phyloP scores from a whole-genome alignment of 441 rosid species.

The Mallotus japonicus region DNA sequence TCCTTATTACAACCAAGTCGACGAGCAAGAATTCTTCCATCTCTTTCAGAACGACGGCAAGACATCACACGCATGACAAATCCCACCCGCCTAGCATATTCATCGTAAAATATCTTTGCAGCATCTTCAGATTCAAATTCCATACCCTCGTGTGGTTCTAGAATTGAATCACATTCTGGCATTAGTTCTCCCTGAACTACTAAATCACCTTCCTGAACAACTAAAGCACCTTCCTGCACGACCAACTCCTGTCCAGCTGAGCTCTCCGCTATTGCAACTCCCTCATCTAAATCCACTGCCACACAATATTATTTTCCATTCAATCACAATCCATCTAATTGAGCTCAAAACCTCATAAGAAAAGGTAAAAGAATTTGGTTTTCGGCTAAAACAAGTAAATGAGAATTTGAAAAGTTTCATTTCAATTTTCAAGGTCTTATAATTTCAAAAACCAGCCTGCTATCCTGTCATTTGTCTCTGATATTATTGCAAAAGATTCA shows the following conservation, averaged over 20 bases:
- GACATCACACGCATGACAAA: constrained; percentile 91
- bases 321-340: background rate
- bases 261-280: constrained; percentile 38
- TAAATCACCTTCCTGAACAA: constrained; percentile 25
- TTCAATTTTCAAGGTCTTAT: background rate
- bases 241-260: constrained; percentile 37
- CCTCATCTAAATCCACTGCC: constrained; percentile 60
- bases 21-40: constrained; percentile 86
- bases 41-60: constrained; percentile 85
- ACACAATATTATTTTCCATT: constrained; percentile 15
- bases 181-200: background rate
- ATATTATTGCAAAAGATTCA: background rate
- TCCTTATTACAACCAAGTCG: constrained; percentile 96
- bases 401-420: background rate
- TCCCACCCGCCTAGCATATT: constrained; percentile 78
- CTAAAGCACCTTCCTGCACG: constrained; percentile 31
- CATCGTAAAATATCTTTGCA: constrained; percentile 83
- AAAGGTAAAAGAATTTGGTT: too few species aligned
- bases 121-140: constrained; percentile 61
- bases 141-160: constrained; percentile 67
- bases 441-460: background rate
- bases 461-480: background rate
- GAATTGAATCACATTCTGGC: constrained; percentile 32
- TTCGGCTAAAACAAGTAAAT: background rate
- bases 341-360: background rate